Percentiles rank a stretch among this genome's conserved stretches.
Evolutionary conservation across 768 basidiomycete species (phyloP).

Genomic region (Lentinula aciculospora): DNA sequence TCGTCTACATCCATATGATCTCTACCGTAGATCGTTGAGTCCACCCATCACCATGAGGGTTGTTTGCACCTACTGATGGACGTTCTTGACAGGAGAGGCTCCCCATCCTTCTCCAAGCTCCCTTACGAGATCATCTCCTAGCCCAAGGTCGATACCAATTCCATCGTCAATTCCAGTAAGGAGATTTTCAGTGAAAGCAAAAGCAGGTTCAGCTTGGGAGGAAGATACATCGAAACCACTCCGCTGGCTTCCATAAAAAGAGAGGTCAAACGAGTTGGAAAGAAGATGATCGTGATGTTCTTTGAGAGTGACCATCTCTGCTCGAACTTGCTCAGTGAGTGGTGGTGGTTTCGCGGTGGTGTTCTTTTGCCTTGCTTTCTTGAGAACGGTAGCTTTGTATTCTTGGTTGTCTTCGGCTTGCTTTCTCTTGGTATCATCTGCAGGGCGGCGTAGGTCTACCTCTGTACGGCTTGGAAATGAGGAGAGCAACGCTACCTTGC

Average conservation of each 20-base stretch:
- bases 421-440: neutral
- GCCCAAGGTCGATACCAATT: constrained; percentile 49
- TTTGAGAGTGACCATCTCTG: constrained; percentile 57
- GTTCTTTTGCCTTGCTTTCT: constrained; percentile 19
- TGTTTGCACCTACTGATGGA: neutral
- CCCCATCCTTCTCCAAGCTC: constrained; percentile 76
- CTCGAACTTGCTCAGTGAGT: constrained; percentile 39
- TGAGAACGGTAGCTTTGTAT: neutral
- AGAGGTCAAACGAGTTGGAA: constrained; percentile 59
- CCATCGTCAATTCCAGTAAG: constrained; percentile 48
- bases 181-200: constrained; percentile 44
- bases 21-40: neutral
- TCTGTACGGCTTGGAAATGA: neutral
- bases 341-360: constrained; percentile 14
- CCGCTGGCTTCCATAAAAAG: constrained; percentile 36
- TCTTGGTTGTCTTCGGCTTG: constrained; percentile 41
- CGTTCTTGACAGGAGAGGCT: constrained; percentile 20
- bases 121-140: constrained; percentile 70
- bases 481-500: constrained; percentile 6
- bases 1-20: neutral
- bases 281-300: constrained; percentile 68
- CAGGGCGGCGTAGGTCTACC: constrained; percentile 6
- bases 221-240: constrained; percentile 40
- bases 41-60: neutral
- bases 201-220: constrained; percentile 45